Evolutionary conservation across 345 rosid genomes (phyloP), one percentile per base, ranked within the genome.

Genomic region (Heritiera littoralis): DNA sequence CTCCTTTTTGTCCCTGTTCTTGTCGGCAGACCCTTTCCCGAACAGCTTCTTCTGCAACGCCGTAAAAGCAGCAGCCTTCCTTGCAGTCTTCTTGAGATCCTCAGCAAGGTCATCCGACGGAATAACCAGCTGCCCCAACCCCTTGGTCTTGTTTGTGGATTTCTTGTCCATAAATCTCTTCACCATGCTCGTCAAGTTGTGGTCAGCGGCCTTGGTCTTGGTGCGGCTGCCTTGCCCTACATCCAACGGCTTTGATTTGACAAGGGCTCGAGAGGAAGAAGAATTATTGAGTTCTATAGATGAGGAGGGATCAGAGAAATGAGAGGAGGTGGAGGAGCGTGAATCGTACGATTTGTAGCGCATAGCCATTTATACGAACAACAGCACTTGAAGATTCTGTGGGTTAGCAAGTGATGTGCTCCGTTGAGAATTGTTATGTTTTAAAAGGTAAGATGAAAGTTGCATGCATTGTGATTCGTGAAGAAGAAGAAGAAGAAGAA

Each of bases 1-100:
- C 70, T 88, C 87, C 84, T 86, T 84, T 81, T 88, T 86, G 9
- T 45, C 13, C 52, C 52, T 20, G 14, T 43, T 32, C 72, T 67
- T 67, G 76, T 70, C 74, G 23, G 83, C 81, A 61, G 75, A 78
- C 40, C 80, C 88, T 15, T 82, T 81, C 17, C 98, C 97, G 23
- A 95, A 95, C 55, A 95, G 83, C 85, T 95, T 95, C 87, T 87
- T 85, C 84, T 91, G 99, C 85, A 95, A 67, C 23, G 88, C 91
- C n/a, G 80, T 75, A 9, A 89, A 80, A 51, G 79, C 79, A 8
- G 88, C 81, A 5, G 85, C 92, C 76, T 81, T 88, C 81, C 86
- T 81, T 35, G 89, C 91, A 5, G 88, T 80, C 80, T 86, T 93
- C 88, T 89, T 93, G 86, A 91, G 67, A 66, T 92, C 97, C 80